Evolutionary conservation across 2,329 filamentous ascomycete species (phyloP).

Genomic region (Paramyrothecium roridum): DNA sequence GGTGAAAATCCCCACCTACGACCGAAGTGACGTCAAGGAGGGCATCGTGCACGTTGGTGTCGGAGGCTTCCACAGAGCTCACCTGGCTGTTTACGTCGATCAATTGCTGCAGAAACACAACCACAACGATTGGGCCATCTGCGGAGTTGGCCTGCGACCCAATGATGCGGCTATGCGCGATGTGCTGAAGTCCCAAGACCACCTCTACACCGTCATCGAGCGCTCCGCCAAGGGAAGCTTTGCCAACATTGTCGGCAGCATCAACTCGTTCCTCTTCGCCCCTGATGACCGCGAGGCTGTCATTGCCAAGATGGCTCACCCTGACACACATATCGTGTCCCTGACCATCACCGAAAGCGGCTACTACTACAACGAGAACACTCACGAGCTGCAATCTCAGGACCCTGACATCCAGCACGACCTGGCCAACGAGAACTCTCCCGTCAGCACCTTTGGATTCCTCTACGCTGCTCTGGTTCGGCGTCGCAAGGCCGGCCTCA

Average conservation of each 20-base stretch:
- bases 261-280: conserved; percentile 49
- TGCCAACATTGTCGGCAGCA: conserved; percentile 47
- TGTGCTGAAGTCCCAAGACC: conserved; percentile 42
- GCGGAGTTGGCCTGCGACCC: conserved; percentile 48
- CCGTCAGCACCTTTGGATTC: conserved; percentile 49
- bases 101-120: conserved; percentile 43
- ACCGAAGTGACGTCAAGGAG: conserved; percentile 43
- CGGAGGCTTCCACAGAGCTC: conserved; percentile 52
- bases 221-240: conserved; percentile 47
- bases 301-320: conserved; percentile 52
- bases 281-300: conserved; percentile 49
- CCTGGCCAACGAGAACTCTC: conserved; percentile 37
- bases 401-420: conserved; percentile 48
- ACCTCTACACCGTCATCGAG: conserved; percentile 52
- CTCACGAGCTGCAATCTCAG: conserved; percentile 46
- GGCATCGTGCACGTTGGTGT: conserved; percentile 53
- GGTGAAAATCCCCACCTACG: conserved; percentile 36
- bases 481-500: conserved; percentile 41
- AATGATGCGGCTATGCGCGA: conserved; percentile 50
- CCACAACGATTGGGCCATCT: conserved; percentile 45
- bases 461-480: conserved; percentile 47
- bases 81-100: conserved; percentile 50
- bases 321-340: conserved; percentile 51
- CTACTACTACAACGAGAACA: conserved; percentile 57
- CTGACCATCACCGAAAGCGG: conserved; percentile 54